Percentiles rank a stretch among this genome's conserved stretches.
Conservation (phyloP, 352 stramenopile genomes). For the Pythium biforme region DNA sequence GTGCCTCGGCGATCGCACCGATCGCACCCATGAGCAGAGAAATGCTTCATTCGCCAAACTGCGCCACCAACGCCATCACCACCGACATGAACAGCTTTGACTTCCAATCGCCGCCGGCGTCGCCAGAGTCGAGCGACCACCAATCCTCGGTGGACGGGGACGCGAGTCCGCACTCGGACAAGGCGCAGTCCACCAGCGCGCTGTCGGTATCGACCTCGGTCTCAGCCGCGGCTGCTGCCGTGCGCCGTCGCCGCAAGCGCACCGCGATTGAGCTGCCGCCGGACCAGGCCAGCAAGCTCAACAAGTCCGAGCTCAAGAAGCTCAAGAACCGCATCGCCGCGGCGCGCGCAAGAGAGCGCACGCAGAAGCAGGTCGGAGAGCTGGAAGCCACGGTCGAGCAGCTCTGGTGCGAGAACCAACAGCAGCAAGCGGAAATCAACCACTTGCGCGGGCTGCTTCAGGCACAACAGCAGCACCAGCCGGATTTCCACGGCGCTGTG, state of each 20-base stretch:
- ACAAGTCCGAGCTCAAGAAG: slow-evolving; percentile 55
- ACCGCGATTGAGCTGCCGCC: slow-evolving; percentile 46
- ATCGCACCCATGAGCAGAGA: too few species aligned
- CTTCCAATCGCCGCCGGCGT: slow-evolving; percentile 1
- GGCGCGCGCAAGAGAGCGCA: slow-evolving; percentile 48
- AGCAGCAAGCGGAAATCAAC: slow-evolving; percentile 38
- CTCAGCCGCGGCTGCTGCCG: neutral
- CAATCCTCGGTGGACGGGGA: slow-evolving; percentile 4
- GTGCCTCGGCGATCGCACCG: too few species aligned
- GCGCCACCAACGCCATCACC: neutral
- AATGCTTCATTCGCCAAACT: neutral
- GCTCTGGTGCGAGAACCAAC: slow-evolving; percentile 57
- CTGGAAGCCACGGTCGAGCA: slow-evolving; percentile 53
- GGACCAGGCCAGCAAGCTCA: slow-evolving; percentile 39
- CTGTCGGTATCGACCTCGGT: neutral
- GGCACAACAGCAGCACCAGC: neutral
- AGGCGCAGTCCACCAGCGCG: neutral
- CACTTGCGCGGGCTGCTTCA: slow-evolving; percentile 33
- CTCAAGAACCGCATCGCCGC: slow-evolving; percentile 73
- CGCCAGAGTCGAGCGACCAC: slow-evolving; percentile 13
- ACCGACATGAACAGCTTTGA: neutral
- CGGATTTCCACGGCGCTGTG: neutral
- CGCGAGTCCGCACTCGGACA: slow-evolving; percentile 10
- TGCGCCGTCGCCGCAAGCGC: slow-evolving; percentile 28
- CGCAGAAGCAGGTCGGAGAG: slow-evolving; percentile 48